Evolutionary conservation across 2,329 filamentous ascomycete species (phyloP), one percentile per base, ranked within the genome.

Genomic region (Nigrospora osmanthi): DNA sequence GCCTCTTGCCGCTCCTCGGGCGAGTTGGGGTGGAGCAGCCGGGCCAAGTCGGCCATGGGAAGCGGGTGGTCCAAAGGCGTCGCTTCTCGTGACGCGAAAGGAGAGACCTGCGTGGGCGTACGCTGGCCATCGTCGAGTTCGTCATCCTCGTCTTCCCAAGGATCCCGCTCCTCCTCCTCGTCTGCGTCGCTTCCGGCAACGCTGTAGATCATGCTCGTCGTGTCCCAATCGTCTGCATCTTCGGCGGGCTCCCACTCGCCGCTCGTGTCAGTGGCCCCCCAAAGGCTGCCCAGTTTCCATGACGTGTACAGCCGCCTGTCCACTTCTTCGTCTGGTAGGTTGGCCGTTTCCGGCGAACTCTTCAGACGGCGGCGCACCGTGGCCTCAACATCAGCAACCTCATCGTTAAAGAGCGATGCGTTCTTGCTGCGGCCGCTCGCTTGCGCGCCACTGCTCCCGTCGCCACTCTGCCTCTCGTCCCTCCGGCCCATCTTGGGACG

Each of bases 271-370:
- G 83, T 73, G 14, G 83, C 82, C 1, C 91, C 90, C 82, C 89
- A 96, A 69, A 87, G 87, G 9, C 87, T 89, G 16, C 88, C 89
- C 44, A 75, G 72, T 43, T 85, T 81, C 86, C 89, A 97, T 79
- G 90, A 93, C 30, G 73, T 72, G 61, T 96, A 97, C 2, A 96
- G 68, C 47, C 81, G 83, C 2, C 76, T 73, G 51, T 91, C 85
- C 3, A 96, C 70, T 35, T 79, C 77, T 28, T 77, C 75, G 54
- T 93, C 86, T 35, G 81, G 68, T 7, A 69, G 52, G 14, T 68
- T 30, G 52, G 61, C 57, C 58, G 65, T 59, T 44, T 60, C 57
- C 12, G 53, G 53, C 7, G 56, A 61, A 45, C 60, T 65, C 38
- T 61, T 69, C 46, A 85, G 68, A 40, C 80, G 73, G 44, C 78